Conservation (phyloP, 2,329 filamentous ascomycete species). For the Harringtonia aguacate region DNA sequence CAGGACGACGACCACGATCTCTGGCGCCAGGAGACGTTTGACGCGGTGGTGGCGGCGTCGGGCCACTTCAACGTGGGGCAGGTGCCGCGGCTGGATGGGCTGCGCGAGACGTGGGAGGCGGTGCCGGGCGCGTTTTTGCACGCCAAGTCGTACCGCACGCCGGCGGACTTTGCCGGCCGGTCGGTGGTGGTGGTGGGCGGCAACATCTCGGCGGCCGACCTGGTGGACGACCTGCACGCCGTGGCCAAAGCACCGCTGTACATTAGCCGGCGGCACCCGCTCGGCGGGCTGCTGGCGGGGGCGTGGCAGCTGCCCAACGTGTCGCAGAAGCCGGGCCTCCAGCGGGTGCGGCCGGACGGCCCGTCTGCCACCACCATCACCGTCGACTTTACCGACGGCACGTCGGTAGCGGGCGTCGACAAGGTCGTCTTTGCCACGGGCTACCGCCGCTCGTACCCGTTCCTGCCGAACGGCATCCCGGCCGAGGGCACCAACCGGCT, state of each 20-base stretch:
- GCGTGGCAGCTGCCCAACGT: conserved; percentile 45
- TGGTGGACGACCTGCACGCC: conserved; percentile 39
- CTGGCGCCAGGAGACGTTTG: conserved; percentile 25
- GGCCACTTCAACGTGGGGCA: conserved; percentile 28
- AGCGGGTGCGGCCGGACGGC: conserved; percentile 46
- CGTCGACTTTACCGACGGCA: conserved; percentile 48
- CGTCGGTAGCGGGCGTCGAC: conserved; percentile 42
- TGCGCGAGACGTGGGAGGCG: conserved; percentile 22
- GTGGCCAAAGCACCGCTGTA: conserved; percentile 34
- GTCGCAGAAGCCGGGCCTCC: conserved; percentile 29
- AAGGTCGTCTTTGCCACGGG: conserved; percentile 58
- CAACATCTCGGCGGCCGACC: conserved; percentile 47
- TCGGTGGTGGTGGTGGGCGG: conserved; percentile 45
- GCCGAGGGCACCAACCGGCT: conserved; percentile 33
- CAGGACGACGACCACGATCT: conserved; percentile 20
- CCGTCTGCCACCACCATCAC: conserved; percentile 15
- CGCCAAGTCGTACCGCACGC: conserved; percentile 18
- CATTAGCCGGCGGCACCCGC: conserved; percentile 30
- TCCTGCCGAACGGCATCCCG: conserved; percentile 33
- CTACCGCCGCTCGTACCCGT: conserved; percentile 53
- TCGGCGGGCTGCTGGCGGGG: conserved; percentile 23
- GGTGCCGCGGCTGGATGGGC: conserved; percentile 26
- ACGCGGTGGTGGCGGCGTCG: conserved; percentile 27
- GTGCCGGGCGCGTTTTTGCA: conserved; percentile 28
- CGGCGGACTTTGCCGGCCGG: conserved; percentile 17